A percentile compares a stretch with the other conserved stretches of the same genome.
phyloP scores from a whole-genome alignment of 129 eudicot genomes.

The Kitagawia praeruptora region DNA sequence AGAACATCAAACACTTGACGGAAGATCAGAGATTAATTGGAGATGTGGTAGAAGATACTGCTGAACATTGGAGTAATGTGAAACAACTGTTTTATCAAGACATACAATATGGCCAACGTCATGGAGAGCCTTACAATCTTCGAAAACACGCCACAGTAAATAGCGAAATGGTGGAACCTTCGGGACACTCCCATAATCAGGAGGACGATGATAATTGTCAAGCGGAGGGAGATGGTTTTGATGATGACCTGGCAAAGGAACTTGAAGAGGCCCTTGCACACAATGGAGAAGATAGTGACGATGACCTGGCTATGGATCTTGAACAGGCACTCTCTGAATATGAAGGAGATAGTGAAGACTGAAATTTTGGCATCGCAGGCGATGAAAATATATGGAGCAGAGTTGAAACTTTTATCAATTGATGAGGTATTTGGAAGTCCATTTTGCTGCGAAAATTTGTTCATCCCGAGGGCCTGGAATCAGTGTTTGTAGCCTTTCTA shows the following conservation, averaged over 20 bases:
- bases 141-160: constrained; percentile 16
- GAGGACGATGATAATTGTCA: constrained; percentile 11
- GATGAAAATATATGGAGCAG: background rate
- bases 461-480: background rate
- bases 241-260: constrained; percentile 37
- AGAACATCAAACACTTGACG: constrained; percentile 70
- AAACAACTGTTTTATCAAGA: constrained; percentile 44
- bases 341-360: background rate
- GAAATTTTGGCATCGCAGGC: background rate
- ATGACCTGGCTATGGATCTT: constrained; percentile 5
- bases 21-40: constrained; percentile 46
- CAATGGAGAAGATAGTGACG: background rate
- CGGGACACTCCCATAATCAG: constrained; percentile 3
- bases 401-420: background rate
- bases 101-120: constrained; percentile 31
- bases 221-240: constrained; percentile 14
- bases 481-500: background rate
- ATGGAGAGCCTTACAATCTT: background rate
- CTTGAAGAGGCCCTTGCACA: constrained; percentile 26
- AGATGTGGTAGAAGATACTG: constrained; percentile 54
- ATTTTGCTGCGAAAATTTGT: background rate
- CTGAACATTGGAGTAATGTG: constrained; percentile 45
- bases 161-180: constrained; percentile 12
- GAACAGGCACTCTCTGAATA: constrained; percentile 5
- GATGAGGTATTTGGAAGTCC: background rate